Base-by-base conservation (phyloP, 805 yeast genomes). In the Yarrowia alimentaria region DNA sequence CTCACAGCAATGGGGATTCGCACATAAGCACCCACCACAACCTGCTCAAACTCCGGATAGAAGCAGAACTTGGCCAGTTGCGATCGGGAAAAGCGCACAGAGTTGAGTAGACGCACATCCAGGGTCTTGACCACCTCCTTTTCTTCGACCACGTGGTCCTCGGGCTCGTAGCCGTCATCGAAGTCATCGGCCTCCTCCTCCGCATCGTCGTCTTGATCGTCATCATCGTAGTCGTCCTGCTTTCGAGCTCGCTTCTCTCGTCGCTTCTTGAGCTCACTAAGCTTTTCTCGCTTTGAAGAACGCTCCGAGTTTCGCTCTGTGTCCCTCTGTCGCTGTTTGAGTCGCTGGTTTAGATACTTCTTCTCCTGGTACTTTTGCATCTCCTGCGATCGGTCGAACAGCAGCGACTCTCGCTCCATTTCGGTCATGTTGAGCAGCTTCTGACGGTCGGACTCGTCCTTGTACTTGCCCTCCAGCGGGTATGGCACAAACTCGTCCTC, bases 351-450 rank as follows among this genome's bases (percentile, higher is more conserved):
- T 60, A 94, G 79, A 60, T 84, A 81, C 64, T 78, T 78, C 62
- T 88, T 80, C 68, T 93, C 98, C 54, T 85, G 81, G 68, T 74
- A 90, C 58, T 85, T 80, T 66, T 91, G 95, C 80, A 87, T 78
- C 55, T 86, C 94, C 68, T 89, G 96, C 7, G 87, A 79, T 67
- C 99, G 86, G 52, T 91, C 98, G 60, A 87, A 93, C 52, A 93
- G 75, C 52, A 89, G 79, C 59, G 85, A 82, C 71, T 93, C 99
- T 62, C 98, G 83, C 61, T 86, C 86, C 65, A 93, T 79, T 72
- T 93, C 99, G 52, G 91, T 95, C 81, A 93, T 76, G 0, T 73
- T 64, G 40, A 75, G 81, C 61, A 85, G 70, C 51, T 71, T 66
- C 1, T 70, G 79, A 54, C 86, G 77, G 67, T 93, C 99, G 7